phyloP scores from a whole-genome alignment of 2,329 filamentous ascomycete species.

The Fusarium buxicola region DNA sequence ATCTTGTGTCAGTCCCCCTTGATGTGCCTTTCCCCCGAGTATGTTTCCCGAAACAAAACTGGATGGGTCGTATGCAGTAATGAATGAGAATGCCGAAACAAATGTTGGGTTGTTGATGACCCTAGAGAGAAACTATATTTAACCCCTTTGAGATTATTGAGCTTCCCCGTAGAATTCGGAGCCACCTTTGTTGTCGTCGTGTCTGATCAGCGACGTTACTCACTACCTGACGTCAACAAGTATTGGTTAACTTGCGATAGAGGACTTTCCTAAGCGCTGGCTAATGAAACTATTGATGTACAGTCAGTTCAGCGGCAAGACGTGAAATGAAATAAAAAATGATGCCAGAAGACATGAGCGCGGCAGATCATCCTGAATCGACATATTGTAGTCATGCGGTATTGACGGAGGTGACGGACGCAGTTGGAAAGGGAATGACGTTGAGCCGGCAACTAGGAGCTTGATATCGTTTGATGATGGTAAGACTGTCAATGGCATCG shows the following conservation, averaged over 20 bases:
- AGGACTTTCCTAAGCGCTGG: neutral
- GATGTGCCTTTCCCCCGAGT: conserved; percentile 25
- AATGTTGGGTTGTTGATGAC: neutral
- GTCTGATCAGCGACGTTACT: conserved; percentile 32
- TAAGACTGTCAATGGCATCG: neutral
- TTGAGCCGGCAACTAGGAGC: neutral
- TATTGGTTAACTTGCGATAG: neutral
- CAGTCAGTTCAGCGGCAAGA: neutral
- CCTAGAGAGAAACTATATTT: conserved; percentile 6
- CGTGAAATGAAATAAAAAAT: neutral
- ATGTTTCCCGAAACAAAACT: conserved; percentile 33
- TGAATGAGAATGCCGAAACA: conserved; percentile 37
- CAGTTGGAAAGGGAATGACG: neutral
- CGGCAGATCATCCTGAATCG: neutral
- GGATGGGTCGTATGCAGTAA: conserved; percentile 36
- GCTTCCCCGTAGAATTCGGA: conserved; percentile 18
- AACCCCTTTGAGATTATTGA: conserved; percentile 17
- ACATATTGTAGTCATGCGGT: neutral
- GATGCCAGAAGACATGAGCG: conserved; percentile 5
- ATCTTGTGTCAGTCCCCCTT: conserved; percentile 21
- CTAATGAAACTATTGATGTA: neutral
- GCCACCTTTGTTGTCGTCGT: conserved; percentile 5
- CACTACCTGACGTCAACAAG: conserved; percentile 23
- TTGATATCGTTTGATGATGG: neutral
- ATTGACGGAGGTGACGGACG: neutral